Evolutionary conservation across 2,329 filamentous ascomycete genomes (phyloP), one percentile per base, ranked within the genome.

Genomic region (Stachybotrys chlorohalonatus): DNA sequence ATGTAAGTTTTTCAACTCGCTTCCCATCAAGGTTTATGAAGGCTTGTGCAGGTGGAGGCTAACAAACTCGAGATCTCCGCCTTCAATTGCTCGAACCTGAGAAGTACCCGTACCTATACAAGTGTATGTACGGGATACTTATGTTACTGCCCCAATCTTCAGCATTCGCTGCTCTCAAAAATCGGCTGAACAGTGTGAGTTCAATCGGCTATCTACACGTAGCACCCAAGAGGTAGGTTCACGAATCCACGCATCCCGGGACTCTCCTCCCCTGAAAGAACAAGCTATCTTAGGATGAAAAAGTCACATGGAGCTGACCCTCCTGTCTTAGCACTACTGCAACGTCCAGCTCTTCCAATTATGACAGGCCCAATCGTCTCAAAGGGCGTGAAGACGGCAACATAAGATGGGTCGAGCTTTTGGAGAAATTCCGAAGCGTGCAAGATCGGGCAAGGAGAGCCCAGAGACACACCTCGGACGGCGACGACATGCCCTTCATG

Each of bases 131-230:
- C 66, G 94, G 94, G 9, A 82, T 99, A 49, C 78, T 99, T 54
- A 99, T 99, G 94, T 85, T 99, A 16, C 81, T 99, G n/a, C 94
- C 94, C 0, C 94, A 99, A 72, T 97, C 93, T 15, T 95, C 91
- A 31, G 95, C 94, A 8, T 99, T 99, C 73, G 94, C 92, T 31
- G 93, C 94, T 2, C 78, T 99, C 55, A 97, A 96, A 69, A 99
- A 99, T 67, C 85, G 94, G 47, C 80, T 99, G 52, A 97, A 97
- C 71, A 96, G 90, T 70, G 94, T 99, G 61, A 95, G 90, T 75
- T 92, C 94, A 53, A 97, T 99, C 68, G 94, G 93, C 48, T 95
- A 96, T 70, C 76, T 99, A 58, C 93, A 97, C 67, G 87, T 89
- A 61, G 85, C 86, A 58, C 88, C 80, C 53, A 74, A 89, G 80